Evolutionary conservation across 2,329 filamentous ascomycete genomes (phyloP).

Genomic region (Raffaelea ambrosiae): DNA sequence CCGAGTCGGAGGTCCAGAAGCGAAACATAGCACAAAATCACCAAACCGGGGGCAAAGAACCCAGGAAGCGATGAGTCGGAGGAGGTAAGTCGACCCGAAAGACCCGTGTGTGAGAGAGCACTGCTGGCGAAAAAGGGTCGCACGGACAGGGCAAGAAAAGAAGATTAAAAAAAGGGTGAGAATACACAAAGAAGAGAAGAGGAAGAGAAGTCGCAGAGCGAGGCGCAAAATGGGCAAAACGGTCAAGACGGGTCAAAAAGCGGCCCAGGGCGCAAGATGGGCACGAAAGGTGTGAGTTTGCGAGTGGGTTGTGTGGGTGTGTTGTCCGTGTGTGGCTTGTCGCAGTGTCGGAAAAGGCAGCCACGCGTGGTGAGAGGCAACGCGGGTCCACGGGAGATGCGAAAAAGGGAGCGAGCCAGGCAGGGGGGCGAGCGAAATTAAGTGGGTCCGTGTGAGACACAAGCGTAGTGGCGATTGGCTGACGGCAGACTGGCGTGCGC

Average conservation of each 20-base stretch:
- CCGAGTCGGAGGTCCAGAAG: slow-evolving; percentile 47
- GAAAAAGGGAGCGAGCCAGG: background rate
- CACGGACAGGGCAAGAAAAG: slow-evolving; percentile 1
- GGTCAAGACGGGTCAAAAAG: background rate
- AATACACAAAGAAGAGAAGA: background rate
- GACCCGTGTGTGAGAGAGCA: background rate
- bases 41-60: too few relatives aligned
- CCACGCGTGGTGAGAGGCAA: background rate
- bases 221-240: background rate
- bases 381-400: background rate
- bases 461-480: slow-evolving; percentile 4
- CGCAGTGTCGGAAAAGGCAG: background rate
- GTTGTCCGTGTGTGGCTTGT: background rate
- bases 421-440: background rate
- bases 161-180: background rate
- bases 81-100: background rate
- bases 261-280: too few relatives aligned
- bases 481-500: background rate
- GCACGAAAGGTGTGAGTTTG: too few relatives aligned
- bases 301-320: too few relatives aligned
- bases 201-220: background rate
- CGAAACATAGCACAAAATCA: slow-evolving; percentile 49
- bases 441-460: slow-evolving; percentile 4
- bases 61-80: slow-evolving; percentile 8
- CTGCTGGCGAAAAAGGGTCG: background rate